Conservation (phyloP, 257 asterid species). For the Salvia miltiorrhiza region DNA sequence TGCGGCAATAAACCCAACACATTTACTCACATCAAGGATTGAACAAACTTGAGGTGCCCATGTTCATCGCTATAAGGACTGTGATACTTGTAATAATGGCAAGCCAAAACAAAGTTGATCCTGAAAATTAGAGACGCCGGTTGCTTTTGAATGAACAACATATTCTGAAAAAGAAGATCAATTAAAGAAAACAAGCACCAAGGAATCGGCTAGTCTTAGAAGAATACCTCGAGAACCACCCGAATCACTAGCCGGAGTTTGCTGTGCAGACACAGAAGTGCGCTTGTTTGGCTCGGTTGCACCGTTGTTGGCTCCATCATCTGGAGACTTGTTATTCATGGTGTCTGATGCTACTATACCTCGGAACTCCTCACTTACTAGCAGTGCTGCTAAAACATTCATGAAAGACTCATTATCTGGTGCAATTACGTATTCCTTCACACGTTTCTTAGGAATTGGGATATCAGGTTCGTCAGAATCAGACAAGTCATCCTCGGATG, state of each 20-base stretch:
- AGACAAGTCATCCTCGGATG: conserved; percentile 56
- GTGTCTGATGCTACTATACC: conserved; percentile 88
- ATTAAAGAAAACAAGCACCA: neutral
- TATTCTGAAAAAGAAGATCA: neutral
- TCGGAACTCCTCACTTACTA: conserved; percentile 92
- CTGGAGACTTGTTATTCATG: conserved; percentile 38
- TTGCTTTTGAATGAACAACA: conserved; percentile 3
- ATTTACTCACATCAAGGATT: conserved; percentile 58
- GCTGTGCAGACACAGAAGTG: conserved; percentile 33
- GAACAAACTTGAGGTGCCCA: conserved; percentile 71
- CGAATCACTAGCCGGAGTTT: conserved; percentile 34
- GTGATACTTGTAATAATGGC: conserved; percentile 69
- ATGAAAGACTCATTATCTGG: conserved; percentile 71
- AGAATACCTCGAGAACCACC: conserved; percentile 53
- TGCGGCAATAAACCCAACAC: neutral
- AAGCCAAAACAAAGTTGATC: conserved; percentile 68
- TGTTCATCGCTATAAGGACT: conserved; percentile 67
- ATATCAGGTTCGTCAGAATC: conserved; percentile 48
- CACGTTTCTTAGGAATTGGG: conserved; percentile 35
- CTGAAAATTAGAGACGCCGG: conserved; percentile 43
- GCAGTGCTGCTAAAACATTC: conserved; percentile 72
- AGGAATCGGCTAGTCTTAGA: neutral
- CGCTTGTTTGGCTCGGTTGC: conserved; percentile 32
- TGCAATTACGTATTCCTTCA: conserved; percentile 27
- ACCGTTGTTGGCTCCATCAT: conserved; percentile 26